phyloP scores from a whole-genome alignment of 2,329 filamentous ascomycete genomes.

The Xylaria polymorpha region DNA sequence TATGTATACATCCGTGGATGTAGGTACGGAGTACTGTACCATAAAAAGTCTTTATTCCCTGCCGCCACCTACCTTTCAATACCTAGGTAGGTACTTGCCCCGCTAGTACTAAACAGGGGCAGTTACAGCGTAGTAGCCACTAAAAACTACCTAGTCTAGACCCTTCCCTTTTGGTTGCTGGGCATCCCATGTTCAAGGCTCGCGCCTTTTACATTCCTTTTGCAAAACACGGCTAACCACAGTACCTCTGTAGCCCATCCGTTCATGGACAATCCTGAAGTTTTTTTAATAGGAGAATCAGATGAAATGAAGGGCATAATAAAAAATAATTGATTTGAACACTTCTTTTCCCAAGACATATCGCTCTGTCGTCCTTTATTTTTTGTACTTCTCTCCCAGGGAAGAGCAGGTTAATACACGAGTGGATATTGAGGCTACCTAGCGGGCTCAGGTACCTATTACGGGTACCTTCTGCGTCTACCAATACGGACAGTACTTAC shows the following conservation, averaged over 20 bases:
- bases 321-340: background rate
- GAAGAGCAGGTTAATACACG: background rate
- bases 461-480: slow-evolving; percentile 26
- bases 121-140: background rate
- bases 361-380: background rate
- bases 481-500: slow-evolving; percentile 31
- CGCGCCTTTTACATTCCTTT: slow-evolving; percentile 10
- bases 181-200: slow-evolving; percentile 10
- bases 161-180: slow-evolving; percentile 12
- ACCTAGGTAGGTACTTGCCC: no score
- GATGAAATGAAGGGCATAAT: slow-evolving; percentile 16
- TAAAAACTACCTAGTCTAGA: slow-evolving; percentile 1
- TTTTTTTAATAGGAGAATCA: background rate
- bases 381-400: slow-evolving; percentile 1
- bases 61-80: slow-evolving; percentile 10
- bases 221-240: slow-evolving; percentile 5
- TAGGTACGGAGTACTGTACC: no score
- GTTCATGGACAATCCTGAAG: background rate
- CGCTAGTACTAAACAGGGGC: background rate
- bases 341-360: background rate
- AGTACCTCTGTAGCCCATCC: background rate
- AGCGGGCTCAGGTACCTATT: slow-evolving; percentile 17
- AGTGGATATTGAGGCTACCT: slow-evolving; percentile 25
- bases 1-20: no score
- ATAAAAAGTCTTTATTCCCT: slow-evolving; percentile 8